phyloP scores from a whole-genome alignment of 164 flowering plant genomes.

The Vitis amurensis region DNA sequence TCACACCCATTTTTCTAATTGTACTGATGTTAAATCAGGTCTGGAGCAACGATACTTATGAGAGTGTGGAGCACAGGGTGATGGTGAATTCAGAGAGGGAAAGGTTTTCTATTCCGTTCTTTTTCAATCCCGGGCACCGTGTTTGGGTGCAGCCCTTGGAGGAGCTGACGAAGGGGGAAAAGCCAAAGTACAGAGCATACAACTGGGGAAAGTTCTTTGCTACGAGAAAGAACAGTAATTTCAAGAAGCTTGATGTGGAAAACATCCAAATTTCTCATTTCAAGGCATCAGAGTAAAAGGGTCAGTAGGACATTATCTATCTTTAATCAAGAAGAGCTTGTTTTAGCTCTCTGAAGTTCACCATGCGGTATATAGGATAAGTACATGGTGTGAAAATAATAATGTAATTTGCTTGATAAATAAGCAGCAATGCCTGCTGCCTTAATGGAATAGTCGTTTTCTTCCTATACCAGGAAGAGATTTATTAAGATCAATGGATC shows the following conservation, averaged over 20 bases:
- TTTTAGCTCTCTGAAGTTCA: too few species aligned
- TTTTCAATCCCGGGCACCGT: constrained; percentile 21
- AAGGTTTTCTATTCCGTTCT: constrained; percentile 25
- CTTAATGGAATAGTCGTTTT: too few species aligned
- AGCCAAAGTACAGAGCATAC: constrained; percentile 19
- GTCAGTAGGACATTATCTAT: background rate
- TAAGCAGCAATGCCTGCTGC: too few species aligned
- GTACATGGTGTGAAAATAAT: too few species aligned
- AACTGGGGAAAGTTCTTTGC: constrained; percentile 20
- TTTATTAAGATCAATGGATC: too few species aligned
- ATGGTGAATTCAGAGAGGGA: constrained; percentile 25
- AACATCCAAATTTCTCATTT: constrained; percentile 21
- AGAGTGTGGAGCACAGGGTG: constrained; percentile 31
- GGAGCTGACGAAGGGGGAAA: constrained; percentile 20
- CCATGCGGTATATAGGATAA: too few species aligned
- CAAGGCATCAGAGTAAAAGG: background rate
- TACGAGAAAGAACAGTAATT: constrained; percentile 15
- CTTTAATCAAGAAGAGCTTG: too few species aligned
- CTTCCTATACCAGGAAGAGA: too few species aligned
- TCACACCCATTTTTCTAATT: too few species aligned
- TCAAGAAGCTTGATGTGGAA: constrained; percentile 20
- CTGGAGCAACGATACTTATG: constrained; percentile 24
- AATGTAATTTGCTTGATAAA: too few species aligned
- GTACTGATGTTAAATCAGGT: constrained; percentile 1
- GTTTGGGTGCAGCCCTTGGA: constrained; percentile 17